Evolutionary conservation across 169 alveolate species (phyloP), one percentile per base, ranked within the genome.

Genomic region (Babesia gibsoni): DNA sequence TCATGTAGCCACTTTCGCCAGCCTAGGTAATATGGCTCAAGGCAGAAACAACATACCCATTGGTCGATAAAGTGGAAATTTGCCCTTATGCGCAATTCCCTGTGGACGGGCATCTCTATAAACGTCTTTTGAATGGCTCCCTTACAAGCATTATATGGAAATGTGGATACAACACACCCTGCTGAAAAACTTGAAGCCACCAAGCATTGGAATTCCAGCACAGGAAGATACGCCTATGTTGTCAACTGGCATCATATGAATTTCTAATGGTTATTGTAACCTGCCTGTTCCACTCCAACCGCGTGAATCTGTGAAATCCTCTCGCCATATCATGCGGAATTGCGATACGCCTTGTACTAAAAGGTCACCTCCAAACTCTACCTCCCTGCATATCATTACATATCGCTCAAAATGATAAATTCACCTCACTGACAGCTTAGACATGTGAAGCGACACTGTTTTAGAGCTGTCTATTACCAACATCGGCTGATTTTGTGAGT

Each of bases 231-330:
- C 88, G 8, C 72, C 85, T 14, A 77, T 22, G 58, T 67, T 67
- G 59, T 67, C 85, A 56, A 77, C 85, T 73, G 39, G 6, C 23
- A 25, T 18, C n/a, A 39, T 16, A 46, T 41, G 4, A n/a, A 16
- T 32, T 14, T 36, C 41, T 1, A n/a, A 33, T 22, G 20, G 14
- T 23, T 12, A 53, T 6, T 33, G 35, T 35, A 43, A 56, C 69
- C 23, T 58, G 69, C 86, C 82, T 39, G 88, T 81, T 27, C 92
- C 92, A 52, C 5, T 46, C 92, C 92, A 86, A n/a, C 92, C 92
- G 30, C 67, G 66, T 1, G 90, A 59, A 67, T 77, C 85, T 25
- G 67, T 33, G 58, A 82, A 86, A 52, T 37, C 79, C 53, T 86
- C 92, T 23, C 88, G 87, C 50, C 88, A 68, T 30, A 86, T 61